Base-by-base conservation (phyloP, 2,329 filamentous ascomycete genomes). In the Colletotrichum liriopes region DNA sequence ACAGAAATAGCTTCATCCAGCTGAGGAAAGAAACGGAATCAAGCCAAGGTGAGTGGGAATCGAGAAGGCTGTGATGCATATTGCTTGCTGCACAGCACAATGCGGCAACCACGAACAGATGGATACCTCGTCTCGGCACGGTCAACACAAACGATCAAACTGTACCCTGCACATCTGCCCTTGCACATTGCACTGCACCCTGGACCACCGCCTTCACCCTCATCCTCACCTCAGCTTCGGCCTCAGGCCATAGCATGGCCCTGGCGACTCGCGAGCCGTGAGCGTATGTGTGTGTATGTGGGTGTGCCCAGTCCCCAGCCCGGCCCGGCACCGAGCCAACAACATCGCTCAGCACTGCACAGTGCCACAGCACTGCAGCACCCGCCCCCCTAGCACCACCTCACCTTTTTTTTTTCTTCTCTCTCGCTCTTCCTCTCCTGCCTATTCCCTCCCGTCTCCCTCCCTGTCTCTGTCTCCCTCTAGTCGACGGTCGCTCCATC, bases 321-420 rank as follows among this genome's bases (percentile, higher is more conserved):
- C 29, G 59, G 65, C 37, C 69, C 65, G 65, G 69, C 65, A 72
- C 65, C 45, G 59, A 72, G 69, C 69, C 65, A 68, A 72, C 59
- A 58, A 32, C 45, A 56, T 47, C 26, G 45, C 59, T 51, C 32
- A 37, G 61, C 37, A 8, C 35, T 52, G 37, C 32, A 32, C 23
- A 29, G 52, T 23, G 37, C 60, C 26, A 29, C 67, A 60, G 45
- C 12, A 54, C 43, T 37, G 47, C 45, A 39, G 35, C 26, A 39
- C 51, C 20, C 35, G 18, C 41, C 14, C n/a, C 29, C 29, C 29
- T 32, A 43, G n/a, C 54, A 60, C 26, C 32, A 54, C 39, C 52
- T 54, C 63, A 45, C 45, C 56, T 39, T 41, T 41, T 39, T 29
- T 12, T 9, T 20, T 23, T 26, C 18, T 2, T 23, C n/a, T 18